Evolutionary conservation across 176 grass and related monocot species (phyloP).

Genomic region (Hsuehochloa calcarea): DNA sequence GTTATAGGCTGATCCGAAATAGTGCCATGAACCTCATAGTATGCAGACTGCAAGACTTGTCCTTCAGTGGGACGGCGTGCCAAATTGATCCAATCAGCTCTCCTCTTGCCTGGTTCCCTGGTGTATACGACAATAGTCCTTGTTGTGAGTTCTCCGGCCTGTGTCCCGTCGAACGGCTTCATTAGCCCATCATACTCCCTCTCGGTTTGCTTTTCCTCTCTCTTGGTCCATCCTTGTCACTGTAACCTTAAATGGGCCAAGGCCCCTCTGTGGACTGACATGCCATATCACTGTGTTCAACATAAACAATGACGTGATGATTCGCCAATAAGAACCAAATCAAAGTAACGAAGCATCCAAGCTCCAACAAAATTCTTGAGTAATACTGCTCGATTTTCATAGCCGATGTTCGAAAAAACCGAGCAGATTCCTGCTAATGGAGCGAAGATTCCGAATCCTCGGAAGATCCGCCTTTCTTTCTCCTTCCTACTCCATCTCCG

Average conservation of each 20-base stretch:
- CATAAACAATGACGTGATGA: background rate
- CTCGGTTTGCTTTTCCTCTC: background rate
- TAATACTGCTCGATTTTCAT: background rate
- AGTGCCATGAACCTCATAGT: no score
- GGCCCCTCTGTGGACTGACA: background rate
- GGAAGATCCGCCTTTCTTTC: background rate
- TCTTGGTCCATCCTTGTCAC: background rate
- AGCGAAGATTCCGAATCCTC: constrained; percentile 18
- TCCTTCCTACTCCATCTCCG: background rate
- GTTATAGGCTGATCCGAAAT: no score
- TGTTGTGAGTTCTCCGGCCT: no score
- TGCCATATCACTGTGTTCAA: background rate
- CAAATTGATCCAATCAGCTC: no score
- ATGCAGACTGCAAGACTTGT: no score
- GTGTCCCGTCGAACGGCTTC: background rate
- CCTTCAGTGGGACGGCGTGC: no score
- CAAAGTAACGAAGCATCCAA: background rate
- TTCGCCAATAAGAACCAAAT: background rate
- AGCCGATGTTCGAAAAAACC: background rate
- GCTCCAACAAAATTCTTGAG: background rate
- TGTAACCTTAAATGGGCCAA: no score
- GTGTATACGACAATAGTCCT: no score
- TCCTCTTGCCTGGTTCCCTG: no score
- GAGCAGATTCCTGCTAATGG: constrained; percentile 29
- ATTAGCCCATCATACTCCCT: background rate